phyloP scores from a whole-genome alignment of 768 basidiomycete species.

The Mycena metata region DNA sequence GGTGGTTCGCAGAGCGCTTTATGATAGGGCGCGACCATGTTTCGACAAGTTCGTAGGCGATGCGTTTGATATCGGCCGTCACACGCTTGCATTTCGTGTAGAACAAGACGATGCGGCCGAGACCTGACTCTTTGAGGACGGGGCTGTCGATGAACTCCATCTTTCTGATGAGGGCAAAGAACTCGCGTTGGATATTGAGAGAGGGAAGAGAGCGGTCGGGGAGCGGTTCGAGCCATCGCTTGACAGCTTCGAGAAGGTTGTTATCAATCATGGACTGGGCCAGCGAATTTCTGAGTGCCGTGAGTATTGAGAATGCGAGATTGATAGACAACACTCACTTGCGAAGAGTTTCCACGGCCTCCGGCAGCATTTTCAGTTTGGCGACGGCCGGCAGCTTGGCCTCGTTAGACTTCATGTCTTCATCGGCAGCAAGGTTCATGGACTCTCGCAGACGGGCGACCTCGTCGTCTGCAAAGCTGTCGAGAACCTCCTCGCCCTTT shows the following conservation, averaged over 20 bases:
- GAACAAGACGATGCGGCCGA: conserved; percentile 92
- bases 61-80: conserved; percentile 82
- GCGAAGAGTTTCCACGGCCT: conserved; percentile 92
- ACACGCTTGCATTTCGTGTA: conserved; percentile 97
- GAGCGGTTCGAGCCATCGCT: conserved; percentile 94
- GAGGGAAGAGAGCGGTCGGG: conserved; percentile 94
- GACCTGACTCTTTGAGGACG: conserved; percentile 90
- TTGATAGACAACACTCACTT: conserved; percentile 71
- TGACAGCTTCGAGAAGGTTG: conserved; percentile 91
- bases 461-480: conserved; percentile 91
- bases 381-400: conserved; percentile 85
- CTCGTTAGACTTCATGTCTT: conserved; percentile 84
- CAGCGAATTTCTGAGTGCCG: conserved; percentile 75
- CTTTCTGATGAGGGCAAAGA: conserved; percentile 86
- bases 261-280: conserved; percentile 96
- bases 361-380: conserved; percentile 88
- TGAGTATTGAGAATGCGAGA: conserved; percentile 25
- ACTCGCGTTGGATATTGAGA: conserved; percentile 93
- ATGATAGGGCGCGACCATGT: conserved; percentile 93
- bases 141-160: conserved; percentile 94
- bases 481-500: conserved; percentile 84
- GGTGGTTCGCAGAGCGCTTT: conserved; percentile 87
- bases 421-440: conserved; percentile 90
- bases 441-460: conserved; percentile 89
- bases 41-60: conserved; percentile 87